phyloP scores from a whole-genome alignment of 371 early-diverging fungal genomes.

The Dichotomocladium elegans region DNA sequence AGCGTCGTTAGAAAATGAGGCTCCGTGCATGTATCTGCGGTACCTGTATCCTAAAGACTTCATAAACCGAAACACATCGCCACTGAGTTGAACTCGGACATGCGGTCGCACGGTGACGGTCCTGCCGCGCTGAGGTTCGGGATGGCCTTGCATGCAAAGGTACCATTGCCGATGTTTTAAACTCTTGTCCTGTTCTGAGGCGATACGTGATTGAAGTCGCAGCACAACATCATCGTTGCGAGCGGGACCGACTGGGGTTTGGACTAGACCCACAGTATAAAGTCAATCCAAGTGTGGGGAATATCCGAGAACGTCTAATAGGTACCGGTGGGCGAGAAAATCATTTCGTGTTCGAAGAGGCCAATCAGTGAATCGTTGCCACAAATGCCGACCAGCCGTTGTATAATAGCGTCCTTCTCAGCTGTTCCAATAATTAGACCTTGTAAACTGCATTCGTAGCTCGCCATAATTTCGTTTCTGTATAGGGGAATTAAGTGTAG shows the following conservation, averaged over 20 bases:
- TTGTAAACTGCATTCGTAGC: constrained; percentile 45
- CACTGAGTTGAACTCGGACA: constrained; percentile 38
- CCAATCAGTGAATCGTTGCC: constrained; percentile 40
- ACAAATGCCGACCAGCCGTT: constrained; percentile 39
- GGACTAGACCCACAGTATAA: constrained; percentile 19
- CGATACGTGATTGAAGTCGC: constrained; percentile 37
- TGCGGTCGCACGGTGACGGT: constrained; percentile 44
- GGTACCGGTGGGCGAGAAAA: constrained; percentile 45
- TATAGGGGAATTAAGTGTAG: no score
- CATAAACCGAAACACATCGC: constrained; percentile 48
- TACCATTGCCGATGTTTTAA: constrained; percentile 46
- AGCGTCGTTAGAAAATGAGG: no score
- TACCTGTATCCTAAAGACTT: constrained; percentile 44
- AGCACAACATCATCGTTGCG: constrained; percentile 49
- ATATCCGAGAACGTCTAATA: neutral
- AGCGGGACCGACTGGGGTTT: constrained; percentile 46
- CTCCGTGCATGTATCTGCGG: no score
- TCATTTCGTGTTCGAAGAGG: constrained; percentile 44
- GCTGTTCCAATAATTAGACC: constrained; percentile 33
- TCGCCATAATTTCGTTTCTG: constrained; percentile 22
- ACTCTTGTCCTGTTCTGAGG: constrained; percentile 34
- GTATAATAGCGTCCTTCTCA: constrained; percentile 32
- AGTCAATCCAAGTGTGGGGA: neutral
- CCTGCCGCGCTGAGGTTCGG: constrained; percentile 45
- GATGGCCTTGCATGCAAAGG: constrained; percentile 43